Conservation (phyloP, 495 filamentous ascomycete genomes). For the Tuber borchii region DNA sequence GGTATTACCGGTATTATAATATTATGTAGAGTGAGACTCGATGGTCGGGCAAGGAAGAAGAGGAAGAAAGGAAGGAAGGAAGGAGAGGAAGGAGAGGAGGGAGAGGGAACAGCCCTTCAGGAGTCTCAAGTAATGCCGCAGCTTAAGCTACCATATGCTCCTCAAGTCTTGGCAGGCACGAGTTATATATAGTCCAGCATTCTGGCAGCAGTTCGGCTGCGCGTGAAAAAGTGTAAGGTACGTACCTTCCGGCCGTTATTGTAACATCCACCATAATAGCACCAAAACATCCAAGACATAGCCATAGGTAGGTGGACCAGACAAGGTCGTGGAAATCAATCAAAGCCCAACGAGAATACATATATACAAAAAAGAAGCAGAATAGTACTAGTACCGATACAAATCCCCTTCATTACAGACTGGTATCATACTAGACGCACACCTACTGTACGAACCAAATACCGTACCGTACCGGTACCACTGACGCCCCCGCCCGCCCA, state of each 20-base stretch:
- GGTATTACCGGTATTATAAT: neutral
- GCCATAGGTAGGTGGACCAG: neutral
- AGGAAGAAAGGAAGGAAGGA: neutral
- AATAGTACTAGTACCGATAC: too few relatives aligned
- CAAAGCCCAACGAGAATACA: neutral
- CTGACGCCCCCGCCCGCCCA: too few relatives aligned
- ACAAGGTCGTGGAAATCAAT: too few relatives aligned
- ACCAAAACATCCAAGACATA: neutral
- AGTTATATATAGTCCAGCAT: neutral
- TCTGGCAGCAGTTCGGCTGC: too few relatives aligned
- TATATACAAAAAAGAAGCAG: neutral
- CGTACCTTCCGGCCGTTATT: too few relatives aligned
- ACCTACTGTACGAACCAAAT: too few relatives aligned
- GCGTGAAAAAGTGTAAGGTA: too few relatives aligned
- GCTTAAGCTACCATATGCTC: neutral
- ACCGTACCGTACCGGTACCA: too few relatives aligned
- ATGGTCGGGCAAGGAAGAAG: neutral
- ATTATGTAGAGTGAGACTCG: neutral
- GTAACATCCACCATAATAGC: neutral
- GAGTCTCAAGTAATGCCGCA: neutral
- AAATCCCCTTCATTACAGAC: too few relatives aligned
- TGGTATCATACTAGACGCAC: too few relatives aligned
- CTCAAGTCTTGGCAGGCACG: neutral
- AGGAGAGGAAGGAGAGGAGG: neutral
- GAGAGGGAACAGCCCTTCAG: neutral